A percentile compares a stretch with the other conserved stretches of the same genome.
phyloP scores from a whole-genome alignment of 164 flowering plant species.

The Nelumbo lutea region DNA sequence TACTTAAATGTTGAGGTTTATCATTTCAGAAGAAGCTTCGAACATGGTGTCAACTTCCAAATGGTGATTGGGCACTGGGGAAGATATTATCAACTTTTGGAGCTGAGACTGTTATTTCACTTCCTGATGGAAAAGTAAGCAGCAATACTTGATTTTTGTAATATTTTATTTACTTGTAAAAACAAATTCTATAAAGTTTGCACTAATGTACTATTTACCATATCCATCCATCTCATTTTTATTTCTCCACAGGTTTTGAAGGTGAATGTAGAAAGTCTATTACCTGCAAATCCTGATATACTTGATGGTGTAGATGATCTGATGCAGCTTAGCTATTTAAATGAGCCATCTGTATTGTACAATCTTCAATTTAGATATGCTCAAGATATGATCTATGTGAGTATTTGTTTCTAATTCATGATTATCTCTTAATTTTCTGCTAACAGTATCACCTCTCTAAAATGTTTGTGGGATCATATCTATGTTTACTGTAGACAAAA shows the following conservation, averaged over 20 bases:
- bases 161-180: no score
- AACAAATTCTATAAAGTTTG: no score
- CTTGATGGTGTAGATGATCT: conserved; percentile 74
- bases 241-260: conserved; percentile 50
- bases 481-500: conserved; percentile 61
- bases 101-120: conserved; percentile 53
- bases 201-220: not conserved
- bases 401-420: conserved; percentile 20
- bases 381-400: conserved; percentile 79
- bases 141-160: not conserved
- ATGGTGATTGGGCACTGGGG: conserved; percentile 85
- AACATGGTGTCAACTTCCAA: conserved; percentile 80
- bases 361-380: conserved; percentile 55
- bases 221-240: not conserved
- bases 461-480: conserved; percentile 10
- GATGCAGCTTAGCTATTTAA: conserved; percentile 63
- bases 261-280: conserved; percentile 51
- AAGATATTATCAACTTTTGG: conserved; percentile 65
- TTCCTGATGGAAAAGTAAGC: conserved; percentile 82
- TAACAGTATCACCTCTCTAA: conserved; percentile 2
- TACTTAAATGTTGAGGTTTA: conserved; percentile 27
- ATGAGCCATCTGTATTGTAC: conserved; percentile 72
- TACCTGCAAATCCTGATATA: conserved; percentile 75
- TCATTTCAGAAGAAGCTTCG: conserved; percentile 72
- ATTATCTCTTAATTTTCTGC: not conserved